Percentiles rank a stretch among this genome's conserved stretches.
These are phyloP conservation scores for Uronychia setigera DNA, from an alignment of 73 alveolate genomes.

Conservation along the genomic window DNA sequence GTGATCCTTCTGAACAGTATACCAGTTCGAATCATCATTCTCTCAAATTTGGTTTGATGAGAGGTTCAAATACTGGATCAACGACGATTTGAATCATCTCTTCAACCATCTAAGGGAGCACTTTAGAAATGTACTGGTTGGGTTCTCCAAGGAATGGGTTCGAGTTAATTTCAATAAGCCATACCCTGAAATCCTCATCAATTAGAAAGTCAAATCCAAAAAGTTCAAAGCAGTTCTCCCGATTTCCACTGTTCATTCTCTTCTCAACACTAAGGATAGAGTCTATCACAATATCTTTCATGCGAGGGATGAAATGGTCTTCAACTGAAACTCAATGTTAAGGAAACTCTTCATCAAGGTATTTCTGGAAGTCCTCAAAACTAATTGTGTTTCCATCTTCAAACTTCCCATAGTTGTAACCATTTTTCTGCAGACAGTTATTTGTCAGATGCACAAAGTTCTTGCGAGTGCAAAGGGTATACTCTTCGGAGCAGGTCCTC, in stretches of 20 bases:
- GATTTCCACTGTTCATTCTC: slow-evolving; percentile 68
- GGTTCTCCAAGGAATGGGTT: slow-evolving; percentile 89
- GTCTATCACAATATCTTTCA: slow-evolving; percentile 83
- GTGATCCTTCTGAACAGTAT: slow-evolving; percentile 4
- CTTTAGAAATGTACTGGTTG: slow-evolving; percentile 62
- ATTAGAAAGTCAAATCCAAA: slow-evolving; percentile 89
- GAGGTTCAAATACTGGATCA: slow-evolving; percentile 26
- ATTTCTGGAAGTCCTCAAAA: slow-evolving; percentile 67
- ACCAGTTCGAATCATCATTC: slow-evolving; percentile 11
- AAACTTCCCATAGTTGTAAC: slow-evolving; percentile 65
- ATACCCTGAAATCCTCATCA: slow-evolving; percentile 87
- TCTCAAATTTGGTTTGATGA: background rate
- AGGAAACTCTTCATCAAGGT: slow-evolving; percentile 62
- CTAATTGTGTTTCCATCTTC: slow-evolving; percentile 91
- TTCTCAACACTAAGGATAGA: slow-evolving; percentile 72
- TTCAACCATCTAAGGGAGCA: slow-evolving; percentile 79
- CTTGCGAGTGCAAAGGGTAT: slow-evolving; percentile 56
- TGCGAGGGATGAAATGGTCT: slow-evolving; percentile 80
- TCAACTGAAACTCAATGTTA: slow-evolving; percentile 60
- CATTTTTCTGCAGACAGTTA: slow-evolving; percentile 78
- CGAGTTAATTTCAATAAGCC: slow-evolving; percentile 88
- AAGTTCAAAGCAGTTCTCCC: slow-evolving; percentile 74
- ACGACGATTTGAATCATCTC: slow-evolving; percentile 61
- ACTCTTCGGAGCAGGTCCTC: slow-evolving; percentile 78
- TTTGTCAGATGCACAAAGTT: slow-evolving; percentile 87